Percentiles rank a stretch among this genome's conserved stretches.
Evolutionary conservation across 1,284 basidiomycete genomes (phyloP).

Genomic region (Wallemia hederae): DNA sequence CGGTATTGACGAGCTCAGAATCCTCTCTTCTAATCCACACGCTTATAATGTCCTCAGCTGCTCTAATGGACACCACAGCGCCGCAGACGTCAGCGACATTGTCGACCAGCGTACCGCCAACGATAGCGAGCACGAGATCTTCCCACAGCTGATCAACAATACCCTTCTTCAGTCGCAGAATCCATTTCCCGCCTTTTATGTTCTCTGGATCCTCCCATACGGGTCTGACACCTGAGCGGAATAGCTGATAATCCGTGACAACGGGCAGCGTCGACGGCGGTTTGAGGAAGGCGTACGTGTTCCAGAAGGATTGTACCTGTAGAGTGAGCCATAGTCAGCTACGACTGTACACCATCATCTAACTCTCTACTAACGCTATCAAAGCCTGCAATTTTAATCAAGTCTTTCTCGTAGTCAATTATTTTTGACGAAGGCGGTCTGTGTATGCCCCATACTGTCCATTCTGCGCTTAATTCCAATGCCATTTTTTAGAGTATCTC

Average conservation of each 20-base stretch:
- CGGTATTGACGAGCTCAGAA: constrained; percentile 33
- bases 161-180: constrained; percentile 52
- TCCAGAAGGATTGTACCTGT: constrained; percentile 57
- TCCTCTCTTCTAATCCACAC: constrained; percentile 50
- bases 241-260: constrained; percentile 57
- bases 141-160: constrained; percentile 55
- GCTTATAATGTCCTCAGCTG: constrained; percentile 51
- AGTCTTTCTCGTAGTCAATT: constrained; percentile 53
- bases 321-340: not conserved
- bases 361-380: constrained; percentile 26
- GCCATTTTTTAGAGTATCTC: too few relatives aligned
- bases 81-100: constrained; percentile 31
- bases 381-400: constrained; percentile 48
- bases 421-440: constrained; percentile 48
- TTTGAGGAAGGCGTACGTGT: constrained; percentile 44
- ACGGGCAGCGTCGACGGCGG: constrained; percentile 39
- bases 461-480: not conserved
- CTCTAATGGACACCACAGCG: constrained; percentile 50
- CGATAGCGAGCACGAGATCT: constrained; percentile 40
- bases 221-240: constrained; percentile 49
- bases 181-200: constrained; percentile 67
- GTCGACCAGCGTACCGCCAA: constrained; percentile 29
- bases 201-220: constrained; percentile 77
- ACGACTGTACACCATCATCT: constrained; percentile 2
- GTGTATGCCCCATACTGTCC: constrained; percentile 16